Conservation (phyloP, 345 rosid genomes). For the Eucalyptus pauciflora region DNA sequence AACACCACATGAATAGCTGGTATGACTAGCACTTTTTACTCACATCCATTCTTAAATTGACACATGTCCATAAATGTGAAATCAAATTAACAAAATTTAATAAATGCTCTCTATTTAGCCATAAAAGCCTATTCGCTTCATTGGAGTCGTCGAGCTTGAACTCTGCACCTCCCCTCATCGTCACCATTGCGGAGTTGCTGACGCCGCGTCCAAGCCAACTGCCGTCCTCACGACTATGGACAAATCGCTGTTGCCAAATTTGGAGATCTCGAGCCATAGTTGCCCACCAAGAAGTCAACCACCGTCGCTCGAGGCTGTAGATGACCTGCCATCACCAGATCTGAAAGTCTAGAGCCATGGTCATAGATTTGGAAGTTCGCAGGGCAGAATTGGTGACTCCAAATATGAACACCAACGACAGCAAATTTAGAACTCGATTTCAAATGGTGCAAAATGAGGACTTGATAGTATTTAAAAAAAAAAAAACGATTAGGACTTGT, state of each 20-base stretch:
- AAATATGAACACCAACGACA: neutral
- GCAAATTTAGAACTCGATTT: neutral
- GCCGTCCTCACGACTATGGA: accelerated
- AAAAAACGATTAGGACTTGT: neutral
- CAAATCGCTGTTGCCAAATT: too few species aligned
- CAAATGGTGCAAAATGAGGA: neutral
- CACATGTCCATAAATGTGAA: neutral
- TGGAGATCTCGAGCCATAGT: too few species aligned
- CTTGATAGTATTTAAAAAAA: neutral
- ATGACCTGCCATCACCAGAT: neutral
- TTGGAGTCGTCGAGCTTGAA: too few species aligned
- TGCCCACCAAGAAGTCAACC: accelerated
- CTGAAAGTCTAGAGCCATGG: neutral
- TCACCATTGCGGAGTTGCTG: accelerated
- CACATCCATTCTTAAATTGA: neutral
- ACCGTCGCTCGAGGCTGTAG: too few species aligned
- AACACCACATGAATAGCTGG: neutral
- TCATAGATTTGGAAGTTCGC: neutral
- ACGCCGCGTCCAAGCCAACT: too few species aligned
- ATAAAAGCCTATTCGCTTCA: too few species aligned
- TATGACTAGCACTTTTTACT: neutral
- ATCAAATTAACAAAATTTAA: neutral
- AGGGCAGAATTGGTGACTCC: neutral
- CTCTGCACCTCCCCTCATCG: too few species aligned
- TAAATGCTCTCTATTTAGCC: neutral